phyloP scores from a whole-genome alignment of 768 basidiomycete species.

The Russula foetens region DNA sequence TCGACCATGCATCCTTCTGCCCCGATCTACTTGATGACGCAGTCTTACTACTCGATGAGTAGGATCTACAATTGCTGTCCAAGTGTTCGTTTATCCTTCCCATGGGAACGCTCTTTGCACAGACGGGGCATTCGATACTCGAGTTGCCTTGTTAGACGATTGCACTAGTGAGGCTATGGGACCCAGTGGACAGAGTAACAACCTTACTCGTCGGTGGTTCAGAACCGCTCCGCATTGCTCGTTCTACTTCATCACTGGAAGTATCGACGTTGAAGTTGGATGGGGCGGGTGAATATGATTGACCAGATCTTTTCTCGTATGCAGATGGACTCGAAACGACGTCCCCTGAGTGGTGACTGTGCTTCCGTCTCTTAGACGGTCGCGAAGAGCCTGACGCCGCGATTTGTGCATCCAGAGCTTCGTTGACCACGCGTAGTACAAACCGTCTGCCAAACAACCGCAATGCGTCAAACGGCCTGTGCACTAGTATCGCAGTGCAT shows the following conservation, averaged over 20 bases:
- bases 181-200: not conserved
- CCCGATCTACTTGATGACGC: conserved; percentile 6
- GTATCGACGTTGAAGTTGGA: not conserved
- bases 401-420: not conserved
- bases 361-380: conserved; percentile 18
- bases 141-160: not conserved
- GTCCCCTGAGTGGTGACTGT: conserved; percentile 1
- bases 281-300: not conserved
- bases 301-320: not conserved
- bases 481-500: not conserved
- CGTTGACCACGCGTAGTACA: conserved; percentile 7
- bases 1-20: conserved; percentile 20
- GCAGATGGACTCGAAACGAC: not conserved
- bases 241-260: not conserved
- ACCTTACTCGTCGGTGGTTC: not conserved
- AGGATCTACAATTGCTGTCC: conserved; percentile 27
- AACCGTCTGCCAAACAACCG: conserved; percentile 6
- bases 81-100: conserved; percentile 29
- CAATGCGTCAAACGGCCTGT: not conserved
- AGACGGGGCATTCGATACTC: conserved; percentile 6
- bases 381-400: not conserved
- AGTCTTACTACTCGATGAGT: not conserved
- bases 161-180: not conserved
- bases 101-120: conserved; percentile 21
- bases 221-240: not conserved